A percentile compares a stretch with the other conserved stretches of the same genome.
Evolutionary conservation across 23 red algal genomes (phyloP).

Genomic region (Gracilaria gracilis): DNA sequence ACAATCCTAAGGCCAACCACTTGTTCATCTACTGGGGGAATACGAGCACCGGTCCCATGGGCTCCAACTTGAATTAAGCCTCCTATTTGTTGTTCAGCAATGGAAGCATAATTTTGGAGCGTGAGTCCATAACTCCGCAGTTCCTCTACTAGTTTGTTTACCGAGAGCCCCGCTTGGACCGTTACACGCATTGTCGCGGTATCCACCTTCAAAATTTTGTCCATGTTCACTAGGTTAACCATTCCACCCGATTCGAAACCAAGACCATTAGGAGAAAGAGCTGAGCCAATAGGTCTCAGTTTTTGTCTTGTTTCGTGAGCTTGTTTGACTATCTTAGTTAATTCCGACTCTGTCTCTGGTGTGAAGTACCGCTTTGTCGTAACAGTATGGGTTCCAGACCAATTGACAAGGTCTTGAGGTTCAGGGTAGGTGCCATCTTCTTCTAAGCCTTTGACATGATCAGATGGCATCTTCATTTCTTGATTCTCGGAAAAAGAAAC

Average conservation of each 20-base stretch:
- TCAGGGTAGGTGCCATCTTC: conserved; percentile 2
- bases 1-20: conserved; percentile 79
- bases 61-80: conserved; percentile 91
- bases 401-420: conserved; percentile 78
- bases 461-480: background rate
- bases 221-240: conserved; percentile 83
- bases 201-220: conserved; percentile 78
- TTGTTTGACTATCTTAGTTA: conserved; percentile 51
- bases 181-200: conserved; percentile 43
- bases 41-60: conserved; percentile 84
- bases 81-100: conserved; percentile 94
- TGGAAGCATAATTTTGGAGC: conserved; percentile 88
- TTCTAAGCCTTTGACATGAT: background rate
- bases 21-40: conserved; percentile 91
- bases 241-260: conserved; percentile 80
- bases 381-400: conserved; percentile 84
- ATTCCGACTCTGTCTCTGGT: conserved; percentile 69
- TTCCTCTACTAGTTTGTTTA: conserved; percentile 75
- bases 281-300: conserved; percentile 89
- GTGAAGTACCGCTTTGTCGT: conserved; percentile 46
- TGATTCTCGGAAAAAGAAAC: conserved; percentile 11
- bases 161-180: conserved; percentile 84
- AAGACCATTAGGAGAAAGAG: conserved; percentile 84
- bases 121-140: conserved; percentile 79
- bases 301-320: conserved; percentile 44